Evolutionary conservation across 345 rosid species (phyloP).

Genomic region (Eucalyptus regnans): DNA sequence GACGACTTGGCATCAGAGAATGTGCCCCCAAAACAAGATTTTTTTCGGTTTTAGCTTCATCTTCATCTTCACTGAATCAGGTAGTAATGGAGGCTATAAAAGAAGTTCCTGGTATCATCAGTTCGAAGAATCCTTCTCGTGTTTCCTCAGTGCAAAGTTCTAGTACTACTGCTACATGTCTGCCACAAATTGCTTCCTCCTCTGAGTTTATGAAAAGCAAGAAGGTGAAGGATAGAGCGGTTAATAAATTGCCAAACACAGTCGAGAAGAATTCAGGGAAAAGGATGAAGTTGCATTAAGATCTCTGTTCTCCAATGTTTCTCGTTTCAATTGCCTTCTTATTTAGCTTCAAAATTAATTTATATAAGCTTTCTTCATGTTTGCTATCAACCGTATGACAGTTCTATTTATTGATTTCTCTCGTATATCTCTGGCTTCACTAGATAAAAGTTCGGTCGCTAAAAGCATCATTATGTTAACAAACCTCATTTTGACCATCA

Average conservation of each 20-base stretch:
- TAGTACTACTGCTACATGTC: not conserved
- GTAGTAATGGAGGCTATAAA: not conserved
- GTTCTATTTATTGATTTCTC: too few species aligned
- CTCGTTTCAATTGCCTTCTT: not conserved
- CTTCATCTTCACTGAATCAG: not conserved
- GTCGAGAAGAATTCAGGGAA: constrained; percentile 23
- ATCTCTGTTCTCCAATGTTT: not conserved
- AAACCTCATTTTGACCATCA: too few species aligned
- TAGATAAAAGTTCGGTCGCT: too few species aligned
- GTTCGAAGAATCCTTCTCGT: not conserved
- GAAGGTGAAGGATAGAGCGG: constrained; percentile 1
- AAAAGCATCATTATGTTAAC: too few species aligned
- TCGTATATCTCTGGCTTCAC: too few species aligned
- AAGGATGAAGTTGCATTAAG: constrained; percentile 40
- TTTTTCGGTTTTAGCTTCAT: not conserved
- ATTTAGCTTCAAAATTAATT: too few species aligned
- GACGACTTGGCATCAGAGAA: not conserved
- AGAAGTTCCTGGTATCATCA: not conserved
- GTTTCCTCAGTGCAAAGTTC: not conserved
- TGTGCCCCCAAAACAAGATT: not conserved
- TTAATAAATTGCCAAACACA: constrained; percentile 5
- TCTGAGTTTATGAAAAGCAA: constrained; percentile 54
- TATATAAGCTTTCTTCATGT: too few species aligned
- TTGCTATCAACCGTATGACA: too few species aligned
- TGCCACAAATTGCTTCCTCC: constrained; percentile 53